Base-by-base conservation (phyloP, 1,284 basidiomycete species). In the Kwoniella shivajii region DNA sequence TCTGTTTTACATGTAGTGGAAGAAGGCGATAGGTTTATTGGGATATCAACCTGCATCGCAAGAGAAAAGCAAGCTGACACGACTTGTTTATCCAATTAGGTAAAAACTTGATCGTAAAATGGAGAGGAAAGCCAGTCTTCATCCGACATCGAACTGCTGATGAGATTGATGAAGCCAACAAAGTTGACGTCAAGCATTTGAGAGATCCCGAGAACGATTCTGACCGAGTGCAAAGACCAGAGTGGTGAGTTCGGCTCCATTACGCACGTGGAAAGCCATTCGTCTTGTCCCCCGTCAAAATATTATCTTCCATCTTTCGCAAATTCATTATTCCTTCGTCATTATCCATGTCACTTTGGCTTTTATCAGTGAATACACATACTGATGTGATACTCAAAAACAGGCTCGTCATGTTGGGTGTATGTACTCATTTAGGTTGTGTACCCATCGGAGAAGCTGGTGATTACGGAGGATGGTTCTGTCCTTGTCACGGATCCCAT, bases 81-180 rank as follows among this genome's bases (percentile, higher is more conserved):
- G 6, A 29, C 24, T 29, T n/a, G 20, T 11, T 18, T 29, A 31
- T 33, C 11, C 42, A n/a, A n/a, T n/a, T n/a, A 74, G 74, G 74
- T 62, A 75, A 75, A 63, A 76, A 76, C 73, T 90, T 91, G 69
- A 88, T 96, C 79, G 91, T 96, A 82, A 96, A 96, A 82, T 99
- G 96, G 96, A 90, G 95, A 77, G 96, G 95, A 78, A 99, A 99
- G 85, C 96, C 96, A 67, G 95, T 99, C 59, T 99, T 99, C 83
- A 92, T 99, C 78, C 88, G 96, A 69, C 95, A 99, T 83, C 87
- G 96, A 72, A 99, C 96, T 26, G 76, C 84, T 57, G 84, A 84
- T 55, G 96, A 99, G 83, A 92, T 99, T 69, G 86, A 92, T 64
- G 96, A 99, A 82, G 96, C 96, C 57, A 88, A 91, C 79, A 72